Conservation (phyloP, 1,139 yeast species). For the Geotrichum cucujoidarum region DNA sequence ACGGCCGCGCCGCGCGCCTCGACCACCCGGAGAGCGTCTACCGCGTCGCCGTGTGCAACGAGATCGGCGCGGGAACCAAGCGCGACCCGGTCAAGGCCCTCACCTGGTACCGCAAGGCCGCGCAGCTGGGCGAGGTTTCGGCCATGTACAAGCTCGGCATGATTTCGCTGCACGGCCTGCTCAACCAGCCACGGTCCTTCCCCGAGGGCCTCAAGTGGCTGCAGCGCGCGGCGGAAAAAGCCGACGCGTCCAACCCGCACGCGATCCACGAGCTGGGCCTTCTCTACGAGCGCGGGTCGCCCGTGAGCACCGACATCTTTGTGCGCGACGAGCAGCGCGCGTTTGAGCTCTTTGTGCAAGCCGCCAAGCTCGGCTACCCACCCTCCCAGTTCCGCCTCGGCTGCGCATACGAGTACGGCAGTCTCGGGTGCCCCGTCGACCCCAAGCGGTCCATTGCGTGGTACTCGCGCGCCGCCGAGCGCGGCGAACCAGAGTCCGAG, state of each 20-base stretch:
- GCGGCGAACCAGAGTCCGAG: slow-evolving; percentile 81
- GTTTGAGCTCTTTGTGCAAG: slow-evolving; percentile 61
- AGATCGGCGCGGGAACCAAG: slow-evolving; percentile 57
- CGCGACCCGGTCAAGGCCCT: slow-evolving; percentile 46
- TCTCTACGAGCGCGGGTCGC: slow-evolving; percentile 59
- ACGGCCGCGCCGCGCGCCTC: slow-evolving; percentile 51
- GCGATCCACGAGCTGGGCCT: slow-evolving; percentile 64
- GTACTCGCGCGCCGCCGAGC: slow-evolving; percentile 73
- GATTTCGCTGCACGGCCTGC: slow-evolving; percentile 51
- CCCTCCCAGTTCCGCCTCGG: slow-evolving; percentile 86
- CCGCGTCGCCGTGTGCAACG: slow-evolving; percentile 63
- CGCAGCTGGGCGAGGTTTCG: slow-evolving; percentile 50
- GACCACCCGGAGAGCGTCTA: slow-evolving; percentile 57
- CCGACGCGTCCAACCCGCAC: slow-evolving; percentile 46
- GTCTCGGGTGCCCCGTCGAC: slow-evolving; percentile 59
- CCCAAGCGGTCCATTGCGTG: slow-evolving; percentile 79
- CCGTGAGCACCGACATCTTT: slow-evolving; percentile 32
- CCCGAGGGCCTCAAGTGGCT: slow-evolving; percentile 53
- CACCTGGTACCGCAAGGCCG: slow-evolving; percentile 52
- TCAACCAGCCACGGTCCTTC: slow-evolving; percentile 43
- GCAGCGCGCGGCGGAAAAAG: slow-evolving; percentile 47
- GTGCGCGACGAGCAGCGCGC: slow-evolving; percentile 52
- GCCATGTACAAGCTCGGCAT: slow-evolving; percentile 69
- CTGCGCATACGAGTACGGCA: slow-evolving; percentile 81
- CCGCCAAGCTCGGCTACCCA: slow-evolving; percentile 72